A percentile compares a stretch with the other conserved stretches of the same genome.
Evolutionary conservation across 768 basidiomycete species (phyloP).

Genomic region (Leccinum variicolor): DNA sequence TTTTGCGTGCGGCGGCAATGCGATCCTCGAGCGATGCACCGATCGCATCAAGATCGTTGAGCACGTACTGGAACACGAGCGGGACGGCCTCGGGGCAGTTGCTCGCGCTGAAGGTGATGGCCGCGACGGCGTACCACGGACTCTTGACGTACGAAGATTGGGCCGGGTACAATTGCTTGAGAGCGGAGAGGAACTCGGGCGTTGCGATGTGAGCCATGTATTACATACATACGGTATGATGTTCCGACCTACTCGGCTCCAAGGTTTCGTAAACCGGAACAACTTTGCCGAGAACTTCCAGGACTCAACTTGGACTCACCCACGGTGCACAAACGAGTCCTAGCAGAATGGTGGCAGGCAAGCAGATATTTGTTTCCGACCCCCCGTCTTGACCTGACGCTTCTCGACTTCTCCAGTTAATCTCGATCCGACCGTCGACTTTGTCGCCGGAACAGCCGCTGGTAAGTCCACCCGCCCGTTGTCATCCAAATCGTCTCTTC

Average conservation of each 20-base stretch:
- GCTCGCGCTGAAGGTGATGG: constrained; percentile 54
- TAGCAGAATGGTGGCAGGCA: constrained; percentile 22
- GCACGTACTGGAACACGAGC: constrained; percentile 47
- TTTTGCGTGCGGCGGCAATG: constrained; percentile 45
- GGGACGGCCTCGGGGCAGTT: constrained; percentile 60
- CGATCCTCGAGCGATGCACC: constrained; percentile 33
- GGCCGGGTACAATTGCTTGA: constrained; percentile 47
- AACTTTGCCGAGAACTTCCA: background rate
- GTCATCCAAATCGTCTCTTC: background rate
- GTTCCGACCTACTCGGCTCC: background rate
- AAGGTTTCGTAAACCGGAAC: background rate
- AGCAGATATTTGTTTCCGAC: background rate
- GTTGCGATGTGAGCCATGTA: constrained; percentile 33
- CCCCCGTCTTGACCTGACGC: background rate
- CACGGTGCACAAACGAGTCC: background rate
- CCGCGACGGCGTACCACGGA: constrained; percentile 60
- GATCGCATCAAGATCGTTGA: constrained; percentile 40
- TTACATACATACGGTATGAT: too few relatives aligned
- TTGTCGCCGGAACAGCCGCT: constrained; percentile 73
- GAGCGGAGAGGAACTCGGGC: constrained; percentile 37
- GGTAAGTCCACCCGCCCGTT: constrained; percentile 27
- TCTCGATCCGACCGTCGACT: constrained; percentile 68
- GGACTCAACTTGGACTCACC: background rate
- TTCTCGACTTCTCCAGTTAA: constrained; percentile 12
- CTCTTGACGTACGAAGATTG: constrained; percentile 29